These are phyloP conservation scores for Tulasnella sp. DNA, from an alignment of 768 basidiomycete genomes.

Conservation along the genomic window DNA sequence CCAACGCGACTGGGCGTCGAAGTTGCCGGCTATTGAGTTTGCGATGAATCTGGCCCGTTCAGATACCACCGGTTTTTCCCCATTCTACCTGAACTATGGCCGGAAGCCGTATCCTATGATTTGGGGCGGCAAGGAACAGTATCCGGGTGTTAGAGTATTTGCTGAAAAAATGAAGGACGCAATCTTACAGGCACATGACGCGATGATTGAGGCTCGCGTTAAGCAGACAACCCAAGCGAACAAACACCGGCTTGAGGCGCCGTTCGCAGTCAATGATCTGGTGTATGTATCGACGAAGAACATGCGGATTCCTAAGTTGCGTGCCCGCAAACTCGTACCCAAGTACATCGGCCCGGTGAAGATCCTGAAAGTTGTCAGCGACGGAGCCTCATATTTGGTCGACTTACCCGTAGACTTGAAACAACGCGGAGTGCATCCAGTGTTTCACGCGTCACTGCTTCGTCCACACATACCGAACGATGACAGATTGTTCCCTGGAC, in stretches of 20 bases:
- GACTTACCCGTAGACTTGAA: conserved; percentile 25
- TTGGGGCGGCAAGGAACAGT: neutral
- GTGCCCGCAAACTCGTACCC: conserved; percentile 23
- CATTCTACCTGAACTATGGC: conserved; percentile 11
- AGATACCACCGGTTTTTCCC: conserved; percentile 3
- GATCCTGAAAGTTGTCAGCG: neutral
- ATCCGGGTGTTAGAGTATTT: conserved; percentile 26
- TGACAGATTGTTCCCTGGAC: conserved; percentile 28
- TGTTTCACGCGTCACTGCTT: conserved; percentile 30
- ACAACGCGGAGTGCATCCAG: conserved; percentile 24
- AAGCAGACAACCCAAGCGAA: conserved; percentile 30
- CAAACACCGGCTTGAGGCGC: conserved; percentile 14
- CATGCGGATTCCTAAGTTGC: conserved; percentile 23
- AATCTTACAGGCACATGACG: conserved; percentile 27
- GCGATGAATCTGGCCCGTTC: conserved; percentile 11
- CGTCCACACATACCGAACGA: conserved; percentile 28
- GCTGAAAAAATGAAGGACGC: conserved; percentile 22
- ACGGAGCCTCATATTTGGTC: conserved; percentile 21
- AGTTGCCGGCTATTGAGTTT: neutral
- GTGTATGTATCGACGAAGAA: conserved; percentile 26
- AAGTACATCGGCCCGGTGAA: conserved; percentile 24
- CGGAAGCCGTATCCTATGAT: neutral
- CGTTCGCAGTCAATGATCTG: conserved; percentile 23
- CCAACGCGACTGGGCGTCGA: conserved; percentile 6
- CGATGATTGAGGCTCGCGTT: conserved; percentile 24